Evolutionary conservation across 306 rosid genomes (phyloP).

Genomic region (Vicia faba): DNA sequence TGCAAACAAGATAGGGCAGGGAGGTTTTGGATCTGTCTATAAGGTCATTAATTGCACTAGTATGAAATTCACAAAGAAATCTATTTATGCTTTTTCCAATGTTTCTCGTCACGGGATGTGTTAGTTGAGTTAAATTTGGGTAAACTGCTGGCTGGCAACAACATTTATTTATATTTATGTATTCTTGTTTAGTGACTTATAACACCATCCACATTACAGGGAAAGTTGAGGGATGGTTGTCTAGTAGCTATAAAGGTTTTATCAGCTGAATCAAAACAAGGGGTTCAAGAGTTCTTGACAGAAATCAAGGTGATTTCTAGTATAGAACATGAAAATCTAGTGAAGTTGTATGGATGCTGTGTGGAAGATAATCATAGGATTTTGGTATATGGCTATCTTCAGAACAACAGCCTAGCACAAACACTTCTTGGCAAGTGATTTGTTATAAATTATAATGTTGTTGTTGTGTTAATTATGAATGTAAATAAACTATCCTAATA

Average conservation of each 20-base stretch:
- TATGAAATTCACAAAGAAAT: constrained; percentile 12
- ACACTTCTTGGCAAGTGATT: constrained; percentile 61
- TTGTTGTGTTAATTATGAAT: constrained; percentile 12
- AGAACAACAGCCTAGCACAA: constrained; percentile 79
- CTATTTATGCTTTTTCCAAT: constrained; percentile 1
- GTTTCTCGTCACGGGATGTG: neutral
- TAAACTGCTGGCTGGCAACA: too few species aligned
- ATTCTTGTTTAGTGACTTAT: constrained; percentile 13
- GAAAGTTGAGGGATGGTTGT: constrained; percentile 56
- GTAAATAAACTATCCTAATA: neutral
- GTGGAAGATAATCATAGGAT: constrained; percentile 66
- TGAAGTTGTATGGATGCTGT: constrained; percentile 81
- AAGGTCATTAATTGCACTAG: constrained; percentile 57
- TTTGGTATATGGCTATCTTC: constrained; percentile 86
- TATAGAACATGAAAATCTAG: constrained; percentile 75
- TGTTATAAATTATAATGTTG: neutral
- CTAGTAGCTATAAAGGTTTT: constrained; percentile 73
- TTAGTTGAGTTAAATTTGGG: too few species aligned
- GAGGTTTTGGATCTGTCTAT: constrained; percentile 90
- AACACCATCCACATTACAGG: constrained; percentile 46
- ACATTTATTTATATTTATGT: too few species aligned
- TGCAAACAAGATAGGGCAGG: constrained; percentile 70
- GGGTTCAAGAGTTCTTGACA: constrained; percentile 67
- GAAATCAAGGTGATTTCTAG: constrained; percentile 76
- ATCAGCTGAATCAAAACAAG: constrained; percentile 72